Evolutionary conservation across 139 green algal species (phyloP), one percentile per base, ranked within the genome.

Genomic region (Spirogloea muscicola): DNA sequence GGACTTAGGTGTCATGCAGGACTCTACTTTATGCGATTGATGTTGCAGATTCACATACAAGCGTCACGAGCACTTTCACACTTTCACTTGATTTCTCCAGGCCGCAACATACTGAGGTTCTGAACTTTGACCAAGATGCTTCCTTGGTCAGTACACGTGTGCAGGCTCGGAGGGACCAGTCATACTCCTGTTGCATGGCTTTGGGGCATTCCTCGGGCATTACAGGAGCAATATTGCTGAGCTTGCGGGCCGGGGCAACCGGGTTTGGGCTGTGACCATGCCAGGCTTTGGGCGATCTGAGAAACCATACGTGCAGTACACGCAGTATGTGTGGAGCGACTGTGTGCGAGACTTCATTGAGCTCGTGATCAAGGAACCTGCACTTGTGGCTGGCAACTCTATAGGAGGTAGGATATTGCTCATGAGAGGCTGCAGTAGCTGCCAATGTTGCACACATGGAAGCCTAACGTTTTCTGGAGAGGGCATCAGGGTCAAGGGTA

Each of bases 141-240:
- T 33, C 9, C 7, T 39, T 62, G 37, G 36, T 69, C 64, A 79
- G 71, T 70, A 76, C 18, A 25, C 70, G 6, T 51, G 42, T 34
- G 65, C 46, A 2, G 65, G 65, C 13, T 40, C 16, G 21, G n/a
- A 68, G 36, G 66, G 71, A 6, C 43, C 71, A 13, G 65, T 68
- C 2, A 49, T 82, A 2, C 40, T 82, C 0, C 61, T 82, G 25
- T 48, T 82, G 27, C 76, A 83, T 37, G 76, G 77, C 1, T 84
- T 84, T 79, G 77, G 77, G 6, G 77, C 77, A 2, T 78, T 81
- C 41, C 48, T 37, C 25, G 65, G 83, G 21, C 77, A 84, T n/a
- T 84, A 55, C 37, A 38, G 76, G 9, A 29, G 69, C 21, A 84
- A 81, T 38, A 25, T 84, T 21, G 29, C 10, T 9, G 29, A 27